Evolutionary conservation across 2,329 filamentous ascomycete species (phyloP), one percentile per base, ranked within the genome.

Genomic region (Massarina eburnea): DNA sequence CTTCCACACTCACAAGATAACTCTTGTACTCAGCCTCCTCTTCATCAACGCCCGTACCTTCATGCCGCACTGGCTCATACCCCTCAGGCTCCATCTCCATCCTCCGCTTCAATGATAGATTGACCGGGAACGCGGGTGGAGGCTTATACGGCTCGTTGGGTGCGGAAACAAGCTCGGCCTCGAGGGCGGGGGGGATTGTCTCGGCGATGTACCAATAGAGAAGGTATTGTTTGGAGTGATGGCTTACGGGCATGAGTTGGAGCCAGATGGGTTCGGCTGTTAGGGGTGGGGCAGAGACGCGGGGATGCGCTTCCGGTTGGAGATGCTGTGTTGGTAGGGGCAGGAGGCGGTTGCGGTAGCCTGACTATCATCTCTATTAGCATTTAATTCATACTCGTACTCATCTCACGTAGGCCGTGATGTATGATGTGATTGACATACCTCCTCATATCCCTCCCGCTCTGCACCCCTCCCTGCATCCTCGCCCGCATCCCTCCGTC

Each of bases 361-460:
- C 76, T 2, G 71, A 73, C 68, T 73, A 38, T 8, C 37, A 24
- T 26, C 3, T 24, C 8, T 36, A 8, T 20, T 10, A 14, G 18
- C 5, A 8, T 6, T 36, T 36, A 12, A 2, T 36, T 36, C 21
- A 9, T 10, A 20, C 4, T 36, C 18, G 6, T 27, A 19, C 22
- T 14, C 17, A 12, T 21, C 18, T 10, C 4, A 18, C 10, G 35
- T 18, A 19, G 18, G 36, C 37, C 2, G 4, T 19, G 15, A 34
- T 14, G 38, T 20, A 34, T 15, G 29, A 20, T 38, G 19, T 9
- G 21, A 18, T 15, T 14, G n/a, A 39, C 52, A 18, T 56, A 73
- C 72, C 58, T 79, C 76, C 55, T 79, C 76, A 50, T 71, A 79
- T 1, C 76, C 76, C 53, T 79, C 76, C 22, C 76, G 62, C 43